Conservation (phyloP, 2,329 filamentous ascomycete species). For the Penicillium sp. region DNA sequence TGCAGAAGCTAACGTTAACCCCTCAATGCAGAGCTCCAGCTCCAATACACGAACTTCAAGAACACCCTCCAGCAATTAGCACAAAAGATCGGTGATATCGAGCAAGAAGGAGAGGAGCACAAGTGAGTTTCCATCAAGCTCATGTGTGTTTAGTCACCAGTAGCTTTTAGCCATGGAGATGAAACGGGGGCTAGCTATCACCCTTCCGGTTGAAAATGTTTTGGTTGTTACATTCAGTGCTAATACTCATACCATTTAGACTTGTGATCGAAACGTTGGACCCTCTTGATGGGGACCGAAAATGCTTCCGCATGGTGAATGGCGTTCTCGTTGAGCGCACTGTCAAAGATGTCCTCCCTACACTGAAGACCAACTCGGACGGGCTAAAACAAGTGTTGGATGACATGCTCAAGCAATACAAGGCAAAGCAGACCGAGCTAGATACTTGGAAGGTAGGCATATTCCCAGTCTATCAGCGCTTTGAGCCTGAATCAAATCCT, state of each 20-base stretch:
- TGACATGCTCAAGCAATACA: constrained; percentile 94
- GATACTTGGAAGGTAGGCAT: constrained; percentile 91
- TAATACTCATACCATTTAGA: constrained; percentile 47
- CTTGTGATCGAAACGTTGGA: constrained; percentile 89
- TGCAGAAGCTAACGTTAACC: constrained; percentile 8
- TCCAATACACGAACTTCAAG: constrained; percentile 55
- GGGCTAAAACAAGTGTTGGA: constrained; percentile 91
- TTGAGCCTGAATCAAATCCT: background rate
- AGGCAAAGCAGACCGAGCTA: constrained; percentile 87
- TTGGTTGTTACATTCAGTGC: constrained; percentile 13
- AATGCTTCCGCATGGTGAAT: constrained; percentile 98
- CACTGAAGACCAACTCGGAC: constrained; percentile 88
- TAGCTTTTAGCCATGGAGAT: background rate
- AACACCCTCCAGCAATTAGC: constrained; percentile 83
- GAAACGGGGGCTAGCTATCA: background rate
- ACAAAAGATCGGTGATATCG: constrained; percentile 94
- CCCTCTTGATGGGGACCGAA: constrained; percentile 77
- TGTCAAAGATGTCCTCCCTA: constrained; percentile 85
- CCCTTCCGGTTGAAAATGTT: background rate
- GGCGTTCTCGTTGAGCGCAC: constrained; percentile 92
- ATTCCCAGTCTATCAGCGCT: background rate
- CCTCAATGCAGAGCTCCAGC: constrained; percentile 44
- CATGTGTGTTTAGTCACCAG: background rate
- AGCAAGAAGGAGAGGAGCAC: constrained; percentile 96
- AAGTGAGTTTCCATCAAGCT: constrained; percentile 61